Evolutionary conservation across 2,329 filamentous ascomycete species (phyloP).

Genomic region (Penicillium sp.): DNA sequence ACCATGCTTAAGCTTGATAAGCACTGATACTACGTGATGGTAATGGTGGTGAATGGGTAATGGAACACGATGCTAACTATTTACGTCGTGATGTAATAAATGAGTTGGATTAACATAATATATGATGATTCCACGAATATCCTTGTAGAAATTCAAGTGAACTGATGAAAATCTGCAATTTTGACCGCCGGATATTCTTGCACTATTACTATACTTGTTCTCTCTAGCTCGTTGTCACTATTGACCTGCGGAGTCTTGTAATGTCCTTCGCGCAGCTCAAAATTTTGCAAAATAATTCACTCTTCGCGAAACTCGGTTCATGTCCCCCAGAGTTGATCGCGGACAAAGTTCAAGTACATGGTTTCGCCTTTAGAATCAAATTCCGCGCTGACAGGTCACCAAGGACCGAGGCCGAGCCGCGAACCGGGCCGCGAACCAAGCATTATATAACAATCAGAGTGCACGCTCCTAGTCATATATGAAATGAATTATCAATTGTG

Average conservation of each 20-base stretch:
- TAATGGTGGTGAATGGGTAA: constrained; percentile 1
- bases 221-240: background rate
- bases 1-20: constrained; percentile 4
- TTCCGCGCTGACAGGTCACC: too few relatives aligned
- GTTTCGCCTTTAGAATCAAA: background rate
- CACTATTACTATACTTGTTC: background rate
- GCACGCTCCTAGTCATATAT: background rate
- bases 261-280: too few relatives aligned
- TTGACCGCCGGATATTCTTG: background rate
- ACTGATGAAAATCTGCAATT: background rate
- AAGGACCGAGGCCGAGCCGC: background rate
- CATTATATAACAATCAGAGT: too few relatives aligned
- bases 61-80: constrained; percentile 4
- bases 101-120: background rate
- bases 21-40: background rate
- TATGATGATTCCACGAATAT: background rate
- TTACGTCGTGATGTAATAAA: constrained; percentile 7
- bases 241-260: background rate
- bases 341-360: background rate
- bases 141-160: too few relatives aligned
- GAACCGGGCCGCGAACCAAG: background rate
- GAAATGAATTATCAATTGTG: background rate
- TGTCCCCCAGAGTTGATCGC: background rate
- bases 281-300: too few relatives aligned
- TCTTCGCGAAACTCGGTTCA: too few relatives aligned